Evolutionary conservation across 805 yeast genomes (phyloP), one percentile per base, ranked within the genome.

Genomic region (Lipomyces starkeyi): DNA sequence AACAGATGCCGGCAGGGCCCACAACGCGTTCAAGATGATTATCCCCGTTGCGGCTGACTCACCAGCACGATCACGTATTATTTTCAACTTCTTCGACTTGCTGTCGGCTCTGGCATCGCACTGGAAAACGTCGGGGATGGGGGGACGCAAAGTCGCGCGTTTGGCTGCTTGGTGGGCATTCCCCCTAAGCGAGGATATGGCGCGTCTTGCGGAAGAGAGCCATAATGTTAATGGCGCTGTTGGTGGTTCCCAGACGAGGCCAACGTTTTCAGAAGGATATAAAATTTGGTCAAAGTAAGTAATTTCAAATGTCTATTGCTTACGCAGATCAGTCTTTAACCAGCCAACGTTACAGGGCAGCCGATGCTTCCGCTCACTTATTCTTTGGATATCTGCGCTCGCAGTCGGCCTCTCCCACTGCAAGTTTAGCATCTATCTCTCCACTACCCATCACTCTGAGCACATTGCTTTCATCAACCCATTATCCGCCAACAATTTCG

Each of bases 161-260:
- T 84, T 93, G 87, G 89, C 94, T 53, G 93, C 94, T 7, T 79
- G 91, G 29, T 93, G 97, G 97, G 98, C 97, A 0, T 93, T 93
- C 74, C 85, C 87, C 61, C 58, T 75, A 71, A 58, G 72, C 73
- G 62, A 77, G 73, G 68, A 77, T 79, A 54, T 73, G 65, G 83
- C 84, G 0, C 75, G 83, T 0, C 91, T 90, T 76, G 84, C 84
- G 49, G 88, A 89, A 69, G 97, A 97, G 2, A 77, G n/a, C 20
- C 58, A 40, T 17, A 32, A 47, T 4, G 29, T 17, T 17, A 32
- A 47, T 2, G 20, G 49, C 22, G 9, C 22, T 43, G 22, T 8
- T 43, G 22, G 20, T 17, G 14, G 49, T 8, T 8, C 49, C 49
- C 22, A n/a, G 20, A n/a, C 43, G 8, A 8, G 6, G n/a, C 58